phyloP scores from a whole-genome alignment of 2,329 filamentous ascomycete species.

The Trichoderma sp. region DNA sequence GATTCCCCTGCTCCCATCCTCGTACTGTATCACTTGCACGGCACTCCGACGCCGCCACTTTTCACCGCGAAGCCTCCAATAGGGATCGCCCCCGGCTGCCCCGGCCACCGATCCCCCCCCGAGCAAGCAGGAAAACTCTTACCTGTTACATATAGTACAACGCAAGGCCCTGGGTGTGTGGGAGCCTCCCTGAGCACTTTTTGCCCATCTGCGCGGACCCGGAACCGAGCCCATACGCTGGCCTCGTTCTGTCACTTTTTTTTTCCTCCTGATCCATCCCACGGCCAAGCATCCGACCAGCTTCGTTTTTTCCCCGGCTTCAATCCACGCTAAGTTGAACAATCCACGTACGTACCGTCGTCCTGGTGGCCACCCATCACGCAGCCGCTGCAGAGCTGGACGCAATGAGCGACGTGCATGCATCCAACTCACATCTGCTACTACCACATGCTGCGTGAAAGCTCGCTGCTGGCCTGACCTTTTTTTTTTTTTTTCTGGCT shows the following conservation, averaged over 20 bases:
- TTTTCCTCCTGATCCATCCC: background rate
- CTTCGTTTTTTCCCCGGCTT: slow-evolving; percentile 6
- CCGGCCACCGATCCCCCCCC: background rate
- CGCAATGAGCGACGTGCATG: slow-evolving; percentile 19
- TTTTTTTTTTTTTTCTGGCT: background rate
- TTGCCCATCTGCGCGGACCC: background rate
- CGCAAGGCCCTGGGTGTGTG: too few species aligned
- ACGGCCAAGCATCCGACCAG: background rate
- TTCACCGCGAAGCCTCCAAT: background rate
- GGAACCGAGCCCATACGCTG: background rate
- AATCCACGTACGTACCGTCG: background rate
- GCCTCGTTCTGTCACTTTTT: background rate
- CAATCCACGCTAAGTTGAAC: slow-evolving; percentile 4
- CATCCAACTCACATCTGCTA: background rate
- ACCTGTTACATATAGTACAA: too few species aligned
- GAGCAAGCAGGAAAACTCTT: background rate
- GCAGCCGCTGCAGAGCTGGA: background rate
- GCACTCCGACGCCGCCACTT: background rate
- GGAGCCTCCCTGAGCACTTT: background rate
- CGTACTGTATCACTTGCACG: background rate
- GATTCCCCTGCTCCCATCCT: background rate
- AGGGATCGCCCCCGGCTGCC: background rate
- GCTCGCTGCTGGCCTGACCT: background rate
- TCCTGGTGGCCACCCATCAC: slow-evolving; percentile 4
- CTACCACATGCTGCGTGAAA: slow-evolving; percentile 6